Evolutionary conservation across 2,329 filamentous ascomycete genomes (phyloP), one percentile per base, ranked within the genome.

Genomic region (Pseudofabraea citricarpa): DNA sequence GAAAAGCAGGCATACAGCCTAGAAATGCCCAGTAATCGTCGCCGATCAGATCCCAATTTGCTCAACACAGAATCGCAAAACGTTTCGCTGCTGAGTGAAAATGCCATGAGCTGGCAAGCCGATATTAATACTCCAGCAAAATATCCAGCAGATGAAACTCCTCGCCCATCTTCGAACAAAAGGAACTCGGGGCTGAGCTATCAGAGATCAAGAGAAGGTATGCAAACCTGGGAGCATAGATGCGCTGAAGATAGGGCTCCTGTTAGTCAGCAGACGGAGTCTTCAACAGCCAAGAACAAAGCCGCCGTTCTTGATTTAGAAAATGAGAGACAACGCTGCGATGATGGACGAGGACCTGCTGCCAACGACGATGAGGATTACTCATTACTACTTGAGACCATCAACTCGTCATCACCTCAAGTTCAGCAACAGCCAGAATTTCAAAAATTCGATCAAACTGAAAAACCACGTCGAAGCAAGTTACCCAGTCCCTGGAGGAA

Each of bases 401-500:
- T 61, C 21, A 57, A 59, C 33, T 60, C 59, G 12, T 60, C 59
- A 15, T 59, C 59, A 5, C 53, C 56, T 16, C 40, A 44, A n/a
- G 43, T 44, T 12, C 42, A 44, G 9, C 37, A 18, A 10, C 48
- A 49, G 33, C 18, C 15, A 32, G 44, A 46, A 21, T 42, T 47
- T 16, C 12, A 29, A 5, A 50, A 41, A 8, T 24, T 23, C 12
- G 45, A 52, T 6, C 13, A 31, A n/a, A n/a, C 45, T 15, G 54
- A 58, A 27, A 55, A 46, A 36, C 53, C 58, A 13, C 52, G 51
- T 50, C 42, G 57, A 41, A 53, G 52, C 44, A 61, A 61, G 40
- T 45, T 60, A 23, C 58, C 56, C 22, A 62, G 58, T 41, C 56
- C 56, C 6, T 59, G 58, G 58, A 55, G 56, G 27, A 53, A 57